Evolutionary conservation across 495 filamentous ascomycete species (phyloP), one percentile per base, ranked within the genome.

Genomic region (Penicillium psychrofluorescens): DNA sequence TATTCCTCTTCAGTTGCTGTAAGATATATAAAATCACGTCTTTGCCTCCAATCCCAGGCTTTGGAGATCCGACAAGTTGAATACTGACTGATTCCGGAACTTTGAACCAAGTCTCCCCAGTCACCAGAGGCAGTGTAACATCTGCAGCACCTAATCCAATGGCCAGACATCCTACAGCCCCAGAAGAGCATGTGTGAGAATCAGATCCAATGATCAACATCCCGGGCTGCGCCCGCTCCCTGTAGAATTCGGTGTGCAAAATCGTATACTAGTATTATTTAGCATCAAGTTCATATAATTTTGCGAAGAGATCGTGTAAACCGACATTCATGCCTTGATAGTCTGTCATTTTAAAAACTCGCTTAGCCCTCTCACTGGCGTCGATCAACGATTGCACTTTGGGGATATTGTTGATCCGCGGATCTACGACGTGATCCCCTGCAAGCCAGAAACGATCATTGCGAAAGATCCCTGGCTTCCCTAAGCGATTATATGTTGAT

Each of bases 401-500:
- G 2, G 71, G 69, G 1, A 43, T 37, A 6, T 63, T 30, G 11
- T 63, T 63, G 1, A 62, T 44, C 0, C 68, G 54, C 0, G 70
- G 71, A 38, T 75, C 65, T 11, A 75, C 68, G 9, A 66, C 53
- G 51, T 75, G 70, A 43, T 75, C 71, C 0, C 61, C 62, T 2
- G 63, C 67, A 6, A 75, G 58, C 71, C 70, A 75, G 43, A 75
- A 64, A 7, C 70, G 56, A 44, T 75, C 70, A 45, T 74, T 75
- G 22, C 71, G 67, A 31, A 56, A 70, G 41, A 72, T 66, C 4
- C 59, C 58, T 4, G 69, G 63, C 15, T 43, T 50, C 4, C 63
- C 63, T 7, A 75, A 36, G 2, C 27, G 6, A 16, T 66, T 38
- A 41, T 68, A 68, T 29, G 58, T 63, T 32, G 13, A 46, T 40